phyloP scores from a whole-genome alignment of 345 rosid species.

The Mangifera indica region DNA sequence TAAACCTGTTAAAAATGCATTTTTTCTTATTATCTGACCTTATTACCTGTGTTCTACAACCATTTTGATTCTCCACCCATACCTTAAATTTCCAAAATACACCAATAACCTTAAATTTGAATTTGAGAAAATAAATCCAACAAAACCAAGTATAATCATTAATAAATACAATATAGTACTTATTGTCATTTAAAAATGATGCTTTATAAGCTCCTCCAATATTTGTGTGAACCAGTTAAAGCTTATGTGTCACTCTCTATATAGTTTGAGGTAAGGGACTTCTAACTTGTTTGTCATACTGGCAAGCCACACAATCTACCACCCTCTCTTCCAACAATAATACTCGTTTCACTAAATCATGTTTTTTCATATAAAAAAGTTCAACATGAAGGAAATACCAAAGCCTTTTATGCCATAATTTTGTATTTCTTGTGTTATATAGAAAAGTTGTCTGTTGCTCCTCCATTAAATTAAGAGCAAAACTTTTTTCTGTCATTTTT shows the following conservation, averaged over 20 bases:
- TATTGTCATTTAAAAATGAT: not conserved
- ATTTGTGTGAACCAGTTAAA: constrained; percentile 1
- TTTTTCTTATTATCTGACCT: not conserved
- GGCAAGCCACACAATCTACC: not conserved
- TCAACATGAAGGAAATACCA: not conserved
- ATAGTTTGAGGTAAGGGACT: not conserved
- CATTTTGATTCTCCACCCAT: constrained; percentile 5
- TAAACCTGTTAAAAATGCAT: not conserved
- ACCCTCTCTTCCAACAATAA: too few species aligned
- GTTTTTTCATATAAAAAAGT: too few species aligned
- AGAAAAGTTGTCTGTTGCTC: not conserved
- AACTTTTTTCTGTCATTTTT: not conserved
- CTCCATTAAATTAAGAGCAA: constrained; percentile 1
- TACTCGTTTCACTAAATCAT: too few species aligned
- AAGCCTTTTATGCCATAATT: not conserved
- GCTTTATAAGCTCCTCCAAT: not conserved
- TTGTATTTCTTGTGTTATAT: not conserved
- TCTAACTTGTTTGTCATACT: not conserved
- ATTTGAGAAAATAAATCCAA: too few species aligned
- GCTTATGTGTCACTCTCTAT: not conserved
- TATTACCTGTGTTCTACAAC: not conserved
- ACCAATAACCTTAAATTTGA: not conserved
- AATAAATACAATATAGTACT: not conserved
- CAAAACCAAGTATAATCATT: too few species aligned
- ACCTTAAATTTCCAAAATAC: not conserved